These are phyloP conservation scores for Exophiala spinifera DNA, from an alignment of 2,329 filamentous ascomycete species.

Conservation along the genomic window DNA sequence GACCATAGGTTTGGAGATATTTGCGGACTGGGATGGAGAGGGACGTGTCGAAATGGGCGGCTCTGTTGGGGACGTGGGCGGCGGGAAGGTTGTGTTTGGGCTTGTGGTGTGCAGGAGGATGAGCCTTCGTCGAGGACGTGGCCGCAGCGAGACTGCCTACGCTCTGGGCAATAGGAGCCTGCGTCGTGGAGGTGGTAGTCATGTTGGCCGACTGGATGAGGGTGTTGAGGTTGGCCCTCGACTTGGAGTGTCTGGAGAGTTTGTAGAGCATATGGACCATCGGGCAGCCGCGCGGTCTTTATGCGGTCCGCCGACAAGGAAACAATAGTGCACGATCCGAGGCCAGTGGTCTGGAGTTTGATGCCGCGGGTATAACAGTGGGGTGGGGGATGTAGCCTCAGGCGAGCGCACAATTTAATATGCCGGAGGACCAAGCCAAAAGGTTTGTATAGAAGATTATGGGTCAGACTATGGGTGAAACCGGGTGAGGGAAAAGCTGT, in stretches of 20 bases:
- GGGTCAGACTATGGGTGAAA: conserved; percentile 21
- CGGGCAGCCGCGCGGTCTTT: background rate
- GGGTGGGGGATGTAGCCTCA: too few species aligned
- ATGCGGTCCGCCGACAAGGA: background rate
- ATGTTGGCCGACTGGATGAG: conserved; percentile 19
- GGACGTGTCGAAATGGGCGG: conserved; percentile 48
- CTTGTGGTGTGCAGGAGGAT: conserved; percentile 11
- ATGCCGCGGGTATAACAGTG: background rate
- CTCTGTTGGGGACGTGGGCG: conserved; percentile 27
- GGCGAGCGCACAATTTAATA: background rate
- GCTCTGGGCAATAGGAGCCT: conserved; percentile 12
- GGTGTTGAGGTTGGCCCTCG: conserved; percentile 13
- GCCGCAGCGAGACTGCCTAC: conserved; percentile 11
- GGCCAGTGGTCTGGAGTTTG: conserved; percentile 1
- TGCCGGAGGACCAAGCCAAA: background rate
- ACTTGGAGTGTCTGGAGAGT: conserved; percentile 15
- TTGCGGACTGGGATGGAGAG: conserved; percentile 50
- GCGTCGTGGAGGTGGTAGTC: conserved; percentile 10
- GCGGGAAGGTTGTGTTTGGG: conserved; percentile 24
- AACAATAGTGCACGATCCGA: conserved; percentile 1
- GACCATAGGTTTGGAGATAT: conserved; percentile 50
- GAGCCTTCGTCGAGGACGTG: conserved; percentile 3
- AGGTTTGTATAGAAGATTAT: conserved; percentile 4
- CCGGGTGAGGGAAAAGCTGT: conserved; percentile 12
- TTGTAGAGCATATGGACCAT: conserved; percentile 24